Percentiles rank a stretch among this genome's conserved stretches.
Conservation (phyloP, 164 flowering plant species). For the Chimonanthus salicifolius region DNA sequence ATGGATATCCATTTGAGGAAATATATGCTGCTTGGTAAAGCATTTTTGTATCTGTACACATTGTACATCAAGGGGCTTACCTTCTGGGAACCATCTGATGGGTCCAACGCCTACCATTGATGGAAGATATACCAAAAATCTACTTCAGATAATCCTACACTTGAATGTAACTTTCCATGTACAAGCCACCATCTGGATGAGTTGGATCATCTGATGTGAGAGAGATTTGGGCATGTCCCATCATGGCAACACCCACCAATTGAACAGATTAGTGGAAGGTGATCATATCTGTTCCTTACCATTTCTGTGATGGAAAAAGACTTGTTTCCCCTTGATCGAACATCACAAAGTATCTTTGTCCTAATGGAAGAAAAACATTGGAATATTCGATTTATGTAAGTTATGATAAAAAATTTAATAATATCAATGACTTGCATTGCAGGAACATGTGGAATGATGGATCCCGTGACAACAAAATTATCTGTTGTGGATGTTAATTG, state of each 20-base stretch:
- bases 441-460: conserved; percentile 22
- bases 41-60: not conserved
- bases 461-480: conserved; percentile 4
- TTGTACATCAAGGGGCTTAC: not conserved
- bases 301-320: not conserved
- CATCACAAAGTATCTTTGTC: not conserved
- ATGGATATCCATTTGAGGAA: not conserved
- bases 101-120: not conserved
- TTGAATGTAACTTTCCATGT: not conserved
- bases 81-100: too few species aligned
- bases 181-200: not conserved
- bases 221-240: not conserved
- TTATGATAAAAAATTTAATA: not conserved
- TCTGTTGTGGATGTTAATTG: conserved; percentile 8
- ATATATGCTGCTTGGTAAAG: not conserved
- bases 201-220: not conserved
- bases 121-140: not conserved
- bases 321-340: not conserved
- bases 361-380: not conserved
- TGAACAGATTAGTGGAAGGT: not conserved
- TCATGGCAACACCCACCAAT: not conserved
- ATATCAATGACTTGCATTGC: conserved; percentile 8
- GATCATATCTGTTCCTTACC: not conserved
- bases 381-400: not conserved
- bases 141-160: not conserved